Conservation (phyloP, 108 stramenopile genomes). For the Nannochloropsis salina region DNA sequence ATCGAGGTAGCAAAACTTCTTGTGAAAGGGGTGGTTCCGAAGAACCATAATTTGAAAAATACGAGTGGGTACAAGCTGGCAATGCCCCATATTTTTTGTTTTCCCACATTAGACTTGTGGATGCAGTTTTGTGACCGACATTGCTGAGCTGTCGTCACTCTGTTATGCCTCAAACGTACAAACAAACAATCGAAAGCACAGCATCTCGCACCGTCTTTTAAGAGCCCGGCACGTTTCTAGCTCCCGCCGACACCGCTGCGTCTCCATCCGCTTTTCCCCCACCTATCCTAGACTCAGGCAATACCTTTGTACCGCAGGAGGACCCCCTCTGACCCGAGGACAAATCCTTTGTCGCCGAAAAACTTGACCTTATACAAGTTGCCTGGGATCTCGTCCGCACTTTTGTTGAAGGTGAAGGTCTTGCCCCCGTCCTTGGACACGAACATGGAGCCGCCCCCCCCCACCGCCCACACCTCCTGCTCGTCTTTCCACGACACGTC, state of each 20-base stretch:
- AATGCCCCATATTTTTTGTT: too few species aligned
- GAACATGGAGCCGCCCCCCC: slow-evolving; percentile 88
- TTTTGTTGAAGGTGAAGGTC: slow-evolving; percentile 79
- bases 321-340: slow-evolving; percentile 82
- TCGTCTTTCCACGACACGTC: slow-evolving; percentile 84
- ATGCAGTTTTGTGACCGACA: too few species aligned
- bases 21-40: too few species aligned
- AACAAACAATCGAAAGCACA: too few species aligned
- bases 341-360: slow-evolving; percentile 88
- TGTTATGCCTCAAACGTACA: too few species aligned
- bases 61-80: too few species aligned
- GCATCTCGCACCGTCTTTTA: too few species aligned
- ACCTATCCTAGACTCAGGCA: background rate
- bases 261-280: background rate
- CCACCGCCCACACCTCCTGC: slow-evolving; percentile 91
- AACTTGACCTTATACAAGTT: slow-evolving; percentile 95
- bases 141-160: too few species aligned
- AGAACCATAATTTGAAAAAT: too few species aligned
- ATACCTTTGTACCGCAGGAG: slow-evolving; percentile 68
- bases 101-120: too few species aligned
- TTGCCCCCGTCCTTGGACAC: slow-evolving; percentile 82
- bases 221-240: too few species aligned
- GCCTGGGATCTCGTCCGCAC: slow-evolving; percentile 83
- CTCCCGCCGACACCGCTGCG: background rate
- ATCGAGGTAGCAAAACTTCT: too few species aligned